Percentiles rank a stretch among this genome's conserved stretches.
These are phyloP conservation scores for Eucalyptus cladocalyx DNA, from an alignment of 345 rosid genomes.

Conservation along the genomic window DNA sequence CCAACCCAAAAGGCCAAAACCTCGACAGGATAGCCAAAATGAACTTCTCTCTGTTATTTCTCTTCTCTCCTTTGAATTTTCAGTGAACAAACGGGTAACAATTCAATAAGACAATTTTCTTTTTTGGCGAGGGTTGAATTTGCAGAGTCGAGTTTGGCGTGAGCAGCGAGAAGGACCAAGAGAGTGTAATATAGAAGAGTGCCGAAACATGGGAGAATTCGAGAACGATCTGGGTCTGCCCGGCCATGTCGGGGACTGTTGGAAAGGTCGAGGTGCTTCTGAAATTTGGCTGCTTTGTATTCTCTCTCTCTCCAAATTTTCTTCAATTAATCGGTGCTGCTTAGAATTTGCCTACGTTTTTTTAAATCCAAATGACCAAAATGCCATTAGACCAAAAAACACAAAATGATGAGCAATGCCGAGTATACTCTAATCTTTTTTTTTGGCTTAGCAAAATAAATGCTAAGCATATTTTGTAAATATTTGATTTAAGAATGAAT, in stretches of 20 bases:
- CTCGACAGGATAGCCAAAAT: background rate
- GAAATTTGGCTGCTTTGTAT: background rate
- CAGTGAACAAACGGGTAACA: fast-evolving
- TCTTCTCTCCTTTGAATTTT: background rate
- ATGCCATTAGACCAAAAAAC: background rate
- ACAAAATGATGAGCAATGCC: background rate
- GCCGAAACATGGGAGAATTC: background rate
- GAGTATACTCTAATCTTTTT: fast-evolving
- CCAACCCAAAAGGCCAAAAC: background rate
- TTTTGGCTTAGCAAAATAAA: background rate
- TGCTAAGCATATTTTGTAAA: background rate
- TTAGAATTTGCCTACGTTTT: background rate
- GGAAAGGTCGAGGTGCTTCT: background rate
- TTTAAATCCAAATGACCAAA: background rate
- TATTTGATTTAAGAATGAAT: background rate
- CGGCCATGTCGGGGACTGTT: background rate
- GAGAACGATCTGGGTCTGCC: background rate
- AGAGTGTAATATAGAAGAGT: background rate
- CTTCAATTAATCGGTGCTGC: background rate
- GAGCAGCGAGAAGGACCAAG: background rate
- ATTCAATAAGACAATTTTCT: fast-evolving
- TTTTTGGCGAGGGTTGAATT: background rate
- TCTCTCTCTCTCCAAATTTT: background rate
- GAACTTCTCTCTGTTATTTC: background rate
- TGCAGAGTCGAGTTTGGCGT: background rate